Conservation (phyloP, 441 rosid species). For the Gossypium davidsonii region DNA sequence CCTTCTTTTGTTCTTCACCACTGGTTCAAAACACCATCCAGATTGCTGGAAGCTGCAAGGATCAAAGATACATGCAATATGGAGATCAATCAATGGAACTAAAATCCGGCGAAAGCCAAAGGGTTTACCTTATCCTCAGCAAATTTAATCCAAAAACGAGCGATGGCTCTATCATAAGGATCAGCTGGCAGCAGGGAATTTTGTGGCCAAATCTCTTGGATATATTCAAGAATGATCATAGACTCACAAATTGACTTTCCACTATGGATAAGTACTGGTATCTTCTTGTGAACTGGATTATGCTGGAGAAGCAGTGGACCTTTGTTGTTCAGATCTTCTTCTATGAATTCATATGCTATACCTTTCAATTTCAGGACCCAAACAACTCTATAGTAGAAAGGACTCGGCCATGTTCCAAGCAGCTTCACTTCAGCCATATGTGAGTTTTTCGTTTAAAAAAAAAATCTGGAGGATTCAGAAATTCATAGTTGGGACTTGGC, state of each 20-base stretch:
- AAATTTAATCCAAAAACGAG: slow-evolving; percentile 40
- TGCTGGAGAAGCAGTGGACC: slow-evolving; percentile 28
- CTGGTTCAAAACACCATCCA: slow-evolving; percentile 5
- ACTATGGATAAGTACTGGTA: slow-evolving; percentile 39
- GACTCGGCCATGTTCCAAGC: slow-evolving; percentile 32
- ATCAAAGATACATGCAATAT: neutral
- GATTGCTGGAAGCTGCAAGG: neutral
- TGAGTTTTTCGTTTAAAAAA: too few species aligned
- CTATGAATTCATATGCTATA: slow-evolving; percentile 28
- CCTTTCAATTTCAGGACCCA: slow-evolving; percentile 43
- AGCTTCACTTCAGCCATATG: slow-evolving; percentile 21
- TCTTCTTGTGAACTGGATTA: slow-evolving; percentile 44
- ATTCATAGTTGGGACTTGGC: neutral
- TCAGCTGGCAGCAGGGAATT: slow-evolving; percentile 30
- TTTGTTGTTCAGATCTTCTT: slow-evolving; percentile 42
- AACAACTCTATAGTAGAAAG: slow-evolving; percentile 27
- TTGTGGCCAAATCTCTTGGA: slow-evolving; percentile 44
- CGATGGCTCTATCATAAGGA: slow-evolving; percentile 26
- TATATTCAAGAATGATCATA: slow-evolving; percentile 41
- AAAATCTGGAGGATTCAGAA: neutral
- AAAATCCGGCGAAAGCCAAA: neutral
- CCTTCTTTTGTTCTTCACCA: slow-evolving; percentile 28
- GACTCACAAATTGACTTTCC: slow-evolving; percentile 44
- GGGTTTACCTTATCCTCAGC: slow-evolving; percentile 24
- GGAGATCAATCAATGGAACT: neutral